phyloP scores from a whole-genome alignment of 441 rosid species.

The Omphalea diandra region DNA sequence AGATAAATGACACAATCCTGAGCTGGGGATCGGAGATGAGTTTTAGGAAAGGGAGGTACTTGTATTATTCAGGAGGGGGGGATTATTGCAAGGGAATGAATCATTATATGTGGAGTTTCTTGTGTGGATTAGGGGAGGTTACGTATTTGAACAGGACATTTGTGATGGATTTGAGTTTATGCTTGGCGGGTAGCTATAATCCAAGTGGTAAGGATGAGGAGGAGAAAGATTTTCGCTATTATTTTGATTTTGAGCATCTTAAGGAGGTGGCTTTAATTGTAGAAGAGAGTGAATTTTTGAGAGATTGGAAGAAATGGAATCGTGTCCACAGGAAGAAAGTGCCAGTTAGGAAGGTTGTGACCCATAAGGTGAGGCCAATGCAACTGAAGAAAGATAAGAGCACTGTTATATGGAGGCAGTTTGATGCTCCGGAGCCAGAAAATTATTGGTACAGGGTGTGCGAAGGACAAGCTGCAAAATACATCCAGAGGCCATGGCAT shows the following conservation, averaged over 20 bases:
- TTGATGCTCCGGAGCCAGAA: slow-evolving; percentile 85
- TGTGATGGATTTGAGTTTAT: slow-evolving; percentile 86
- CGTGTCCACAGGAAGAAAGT: slow-evolving; percentile 63
- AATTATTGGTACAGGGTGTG: slow-evolving; percentile 97
- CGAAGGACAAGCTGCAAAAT: slow-evolving; percentile 83
- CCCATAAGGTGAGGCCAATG: slow-evolving; percentile 65
- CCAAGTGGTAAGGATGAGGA: slow-evolving; percentile 73
- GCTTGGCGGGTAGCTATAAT: slow-evolving; percentile 66
- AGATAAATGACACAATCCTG: slow-evolving; percentile 86
- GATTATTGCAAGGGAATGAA: slow-evolving; percentile 98
- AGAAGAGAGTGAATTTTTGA: slow-evolving; percentile 73
- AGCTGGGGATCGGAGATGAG: slow-evolving; percentile 61
- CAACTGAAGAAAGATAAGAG: slow-evolving; percentile 73
- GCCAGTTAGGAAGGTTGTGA: slow-evolving; percentile 60
- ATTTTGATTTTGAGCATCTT: slow-evolving; percentile 96
- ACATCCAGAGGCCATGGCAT: slow-evolving; percentile 85
- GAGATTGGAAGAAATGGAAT: slow-evolving; percentile 84
- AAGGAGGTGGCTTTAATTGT: slow-evolving; percentile 77
- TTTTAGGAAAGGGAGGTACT: slow-evolving; percentile 76
- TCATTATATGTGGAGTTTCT: slow-evolving; percentile 94
- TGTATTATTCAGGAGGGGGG: slow-evolving; percentile 88
- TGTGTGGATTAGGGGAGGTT: slow-evolving; percentile 95
- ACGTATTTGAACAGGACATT: slow-evolving; percentile 87
- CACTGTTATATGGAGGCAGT: slow-evolving; percentile 81
- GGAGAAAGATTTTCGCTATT: slow-evolving; percentile 86